These are phyloP conservation scores for Plasmopara muralis DNA, from an alignment of 352 stramenopile species.

Conservation along the genomic window DNA sequence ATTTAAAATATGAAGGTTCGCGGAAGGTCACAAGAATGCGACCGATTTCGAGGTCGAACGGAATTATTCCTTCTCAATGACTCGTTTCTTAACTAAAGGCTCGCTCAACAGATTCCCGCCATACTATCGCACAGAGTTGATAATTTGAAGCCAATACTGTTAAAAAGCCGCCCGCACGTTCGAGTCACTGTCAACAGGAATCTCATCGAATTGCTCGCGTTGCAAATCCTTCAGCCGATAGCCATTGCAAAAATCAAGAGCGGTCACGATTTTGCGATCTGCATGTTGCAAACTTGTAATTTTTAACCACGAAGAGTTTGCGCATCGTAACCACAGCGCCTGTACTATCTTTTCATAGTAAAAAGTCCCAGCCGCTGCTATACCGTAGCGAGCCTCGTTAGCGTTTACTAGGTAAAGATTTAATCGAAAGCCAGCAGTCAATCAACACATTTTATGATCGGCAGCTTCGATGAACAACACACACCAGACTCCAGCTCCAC, in stretches of 20 bases:
- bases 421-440: not conserved
- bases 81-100: too few relatives aligned
- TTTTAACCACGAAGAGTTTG: slow-evolving; percentile 47
- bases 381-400: slow-evolving; percentile 13
- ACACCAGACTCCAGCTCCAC: slow-evolving; percentile 39
- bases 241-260: slow-evolving; percentile 77
- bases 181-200: slow-evolving; percentile 1
- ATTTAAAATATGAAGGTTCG: too few relatives aligned
- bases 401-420: slow-evolving; percentile 14
- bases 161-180: too few relatives aligned
- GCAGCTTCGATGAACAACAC: slow-evolving; percentile 2
- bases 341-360: slow-evolving; percentile 74
- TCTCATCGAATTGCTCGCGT: slow-evolving; percentile 34
- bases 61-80: too few relatives aligned
- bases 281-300: slow-evolving; percentile 64
- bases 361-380: slow-evolving; percentile 31
- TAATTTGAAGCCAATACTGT: too few relatives aligned
- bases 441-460: too few relatives aligned
- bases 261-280: slow-evolving; percentile 51
- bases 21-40: too few relatives aligned
- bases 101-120: too few relatives aligned
- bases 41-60: too few relatives aligned
- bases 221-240: slow-evolving; percentile 64
- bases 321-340: slow-evolving; percentile 64
- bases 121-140: too few relatives aligned